These are phyloP conservation scores for Erodium trifolium DNA, from an alignment of 441 rosid species.

Conservation along the genomic window DNA sequence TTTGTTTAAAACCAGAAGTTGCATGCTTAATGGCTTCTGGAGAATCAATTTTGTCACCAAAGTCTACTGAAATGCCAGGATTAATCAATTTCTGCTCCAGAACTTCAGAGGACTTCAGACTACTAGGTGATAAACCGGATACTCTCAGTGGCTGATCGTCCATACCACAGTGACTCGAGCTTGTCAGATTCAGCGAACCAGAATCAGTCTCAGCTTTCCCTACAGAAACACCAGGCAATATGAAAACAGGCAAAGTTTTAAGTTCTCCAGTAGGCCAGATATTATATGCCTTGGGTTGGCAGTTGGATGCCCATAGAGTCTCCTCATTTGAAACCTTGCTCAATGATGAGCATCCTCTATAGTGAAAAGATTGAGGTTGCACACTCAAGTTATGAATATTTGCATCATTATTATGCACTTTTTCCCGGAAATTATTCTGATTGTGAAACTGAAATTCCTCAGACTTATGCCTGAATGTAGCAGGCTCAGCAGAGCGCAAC, in stretches of 20 bases:
- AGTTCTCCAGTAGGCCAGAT: background rate
- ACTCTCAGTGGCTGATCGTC: background rate
- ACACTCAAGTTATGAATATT: background rate
- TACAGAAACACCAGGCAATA: background rate
- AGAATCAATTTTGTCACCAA: background rate
- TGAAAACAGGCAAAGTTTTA: background rate
- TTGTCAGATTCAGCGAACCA: background rate
- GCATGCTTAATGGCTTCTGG: background rate
- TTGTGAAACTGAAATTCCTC: background rate
- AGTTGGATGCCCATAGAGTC: background rate
- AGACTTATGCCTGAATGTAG: background rate
- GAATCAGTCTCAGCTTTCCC: background rate
- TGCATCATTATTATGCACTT: background rate
- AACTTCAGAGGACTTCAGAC: background rate
- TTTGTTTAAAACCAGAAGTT: background rate
- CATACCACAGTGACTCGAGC: background rate
- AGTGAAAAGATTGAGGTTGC: conserved; percentile 4
- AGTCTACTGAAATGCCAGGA: background rate
- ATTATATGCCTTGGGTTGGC: background rate
- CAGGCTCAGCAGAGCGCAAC: background rate
- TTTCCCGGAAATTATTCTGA: background rate
- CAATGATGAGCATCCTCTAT: conserved; percentile 2
- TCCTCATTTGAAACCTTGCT: background rate
- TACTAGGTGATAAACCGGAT: background rate
- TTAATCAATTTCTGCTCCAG: background rate